Percentiles rank a stretch among this genome's conserved stretches.
Conservation (phyloP, 2,329 filamentous ascomycete genomes). For the Botrytis sinoallii region DNA sequence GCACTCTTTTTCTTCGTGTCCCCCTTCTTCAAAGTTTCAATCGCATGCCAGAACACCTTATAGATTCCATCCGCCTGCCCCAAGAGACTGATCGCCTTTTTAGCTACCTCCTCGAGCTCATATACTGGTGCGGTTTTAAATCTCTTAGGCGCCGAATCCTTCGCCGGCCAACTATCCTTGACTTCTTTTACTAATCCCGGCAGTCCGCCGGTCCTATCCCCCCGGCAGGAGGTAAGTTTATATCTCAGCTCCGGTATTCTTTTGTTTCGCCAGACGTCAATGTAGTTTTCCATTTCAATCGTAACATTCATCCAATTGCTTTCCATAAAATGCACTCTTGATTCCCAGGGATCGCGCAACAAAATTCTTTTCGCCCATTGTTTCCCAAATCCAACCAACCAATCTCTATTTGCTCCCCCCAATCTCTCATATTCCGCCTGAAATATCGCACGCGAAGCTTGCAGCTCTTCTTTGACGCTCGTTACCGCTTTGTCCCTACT, state of each 20-base stretch:
- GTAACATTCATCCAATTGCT: background rate
- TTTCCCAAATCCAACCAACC: background rate
- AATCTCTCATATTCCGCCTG: background rate
- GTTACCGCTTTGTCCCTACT: background rate
- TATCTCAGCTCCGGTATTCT: background rate
- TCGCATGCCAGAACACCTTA: background rate
- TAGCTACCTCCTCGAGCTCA: background rate
- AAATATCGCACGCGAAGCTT: background rate
- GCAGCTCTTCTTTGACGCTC: background rate
- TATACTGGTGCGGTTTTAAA: background rate
- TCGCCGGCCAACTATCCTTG: background rate
- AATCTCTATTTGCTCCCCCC: fast-evolving
- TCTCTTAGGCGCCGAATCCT: too few species aligned
- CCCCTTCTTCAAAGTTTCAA: background rate
- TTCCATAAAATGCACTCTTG: background rate
- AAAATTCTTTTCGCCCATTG: background rate
- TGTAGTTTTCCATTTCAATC: background rate
- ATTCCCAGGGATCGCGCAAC: background rate
- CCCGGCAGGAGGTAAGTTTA: background rate
- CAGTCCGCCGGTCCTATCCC: background rate
- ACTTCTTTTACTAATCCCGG: background rate
- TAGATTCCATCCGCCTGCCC: background rate
- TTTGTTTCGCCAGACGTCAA: background rate
- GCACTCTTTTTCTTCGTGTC: background rate
- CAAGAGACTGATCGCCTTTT: background rate